Evolutionary conservation across 1,139 yeast species (phyloP), one percentile per base, ranked within the genome.

Genomic region (Debaryomycetaceae sp.): DNA sequence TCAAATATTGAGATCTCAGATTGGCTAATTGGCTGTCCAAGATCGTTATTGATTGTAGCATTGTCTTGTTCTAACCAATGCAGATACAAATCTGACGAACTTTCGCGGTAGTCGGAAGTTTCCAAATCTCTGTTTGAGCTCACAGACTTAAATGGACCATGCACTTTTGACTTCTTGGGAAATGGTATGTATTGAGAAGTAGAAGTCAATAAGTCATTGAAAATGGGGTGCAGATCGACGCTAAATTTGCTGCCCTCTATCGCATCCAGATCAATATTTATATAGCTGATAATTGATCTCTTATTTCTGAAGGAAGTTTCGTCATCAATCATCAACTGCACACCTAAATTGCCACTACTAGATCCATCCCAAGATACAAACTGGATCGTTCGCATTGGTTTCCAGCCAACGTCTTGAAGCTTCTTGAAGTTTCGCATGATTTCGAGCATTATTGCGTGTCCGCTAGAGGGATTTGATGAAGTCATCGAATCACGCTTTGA

Each of bases 351-450:
- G 3, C 75, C 74, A 45, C 63, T 64, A 31, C 61, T 52, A 14
- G 70, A 56, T 1, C 72, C 76, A 52, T 74, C 79, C 74, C 76
- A 73, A 1, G 76, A 70, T 5, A 73, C 60, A 53, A 74, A 72
- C 45, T 65, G 63, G 36, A 74, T 69, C 30, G 63, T 68, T 39
- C 79, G 59, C 39, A 73, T 56, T 1, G 79, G 79, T 51, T 65
- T 67, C 79, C 79, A 74, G 1, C 79, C 79, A 38, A 62, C 44
- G 22, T 57, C 51, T 4, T 57, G 54, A 43, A 74, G 58, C 42
- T 62, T 56, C 24, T 66, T 64, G 47, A 65, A 69, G 42, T 70
- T 67, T 37, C 74, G 57, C 69, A 72, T 66, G 4, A 72, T 64
- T 48, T 74, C 78, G 36, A 74, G 57, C 44, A 74, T 45, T 8